Evolutionary conservation across 768 basidiomycete species (phyloP).

Genomic region (Podaxis sp.): DNA sequence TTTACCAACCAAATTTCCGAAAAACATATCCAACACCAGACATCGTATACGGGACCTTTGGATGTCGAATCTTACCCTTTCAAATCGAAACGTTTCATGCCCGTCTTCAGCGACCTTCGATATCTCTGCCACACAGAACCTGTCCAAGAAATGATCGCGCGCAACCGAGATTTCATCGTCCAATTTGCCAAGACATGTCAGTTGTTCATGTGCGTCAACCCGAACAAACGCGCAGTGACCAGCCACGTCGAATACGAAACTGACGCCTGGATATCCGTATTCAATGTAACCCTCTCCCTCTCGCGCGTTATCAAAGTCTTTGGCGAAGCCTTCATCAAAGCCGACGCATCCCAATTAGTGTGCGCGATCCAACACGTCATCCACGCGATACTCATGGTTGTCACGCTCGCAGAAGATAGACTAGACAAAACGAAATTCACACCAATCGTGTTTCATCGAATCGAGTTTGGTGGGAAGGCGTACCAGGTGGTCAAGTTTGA

Average conservation of each 20-base stretch:
- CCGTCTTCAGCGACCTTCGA: conserved; percentile 87
- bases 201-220: conserved; percentile 92
- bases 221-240: conserved; percentile 80
- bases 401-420: conserved; percentile 63
- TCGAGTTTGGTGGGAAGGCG: conserved; percentile 56
- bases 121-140: conserved; percentile 80
- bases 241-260: conserved; percentile 95
- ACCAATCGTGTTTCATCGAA: conserved; percentile 60
- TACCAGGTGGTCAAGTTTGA: conserved; percentile 77
- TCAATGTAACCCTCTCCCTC: conserved; percentile 70
- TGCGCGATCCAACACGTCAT: conserved; percentile 26
- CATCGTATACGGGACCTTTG: conserved; percentile 30
- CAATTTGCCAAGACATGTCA: conserved; percentile 78
- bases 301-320: conserved; percentile 87
- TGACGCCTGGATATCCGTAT: conserved; percentile 95
- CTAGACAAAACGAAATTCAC: conserved; percentile 66
- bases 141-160: conserved; percentile 78
- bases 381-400: conserved; percentile 69
- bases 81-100: conserved; percentile 95
- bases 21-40: conserved; percentile 58
- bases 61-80: conserved; percentile 87
- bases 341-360: conserved; percentile 1
- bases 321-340: conserved; percentile 62
- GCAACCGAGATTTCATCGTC: conserved; percentile 60
- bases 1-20: conserved; percentile 88